Evolutionary conservation across 225 moss, liverwort and hornwort genomes (phyloP).

Genomic region (Polytrichum commune): DNA sequence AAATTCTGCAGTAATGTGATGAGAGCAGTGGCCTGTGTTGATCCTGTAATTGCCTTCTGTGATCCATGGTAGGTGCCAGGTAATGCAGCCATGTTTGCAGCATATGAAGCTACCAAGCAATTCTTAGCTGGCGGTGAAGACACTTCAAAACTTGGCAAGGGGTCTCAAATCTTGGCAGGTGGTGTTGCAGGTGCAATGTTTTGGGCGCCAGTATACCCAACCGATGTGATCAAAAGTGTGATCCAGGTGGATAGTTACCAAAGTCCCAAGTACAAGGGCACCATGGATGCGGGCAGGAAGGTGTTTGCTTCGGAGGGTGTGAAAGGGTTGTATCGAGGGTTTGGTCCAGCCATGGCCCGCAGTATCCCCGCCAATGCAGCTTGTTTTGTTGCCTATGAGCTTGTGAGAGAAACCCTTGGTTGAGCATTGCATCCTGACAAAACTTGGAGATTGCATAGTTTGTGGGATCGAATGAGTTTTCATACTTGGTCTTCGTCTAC

Average conservation of each 20-base stretch:
- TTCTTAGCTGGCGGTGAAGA: conserved; percentile 52
- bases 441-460: neutral
- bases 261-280: conserved; percentile 58
- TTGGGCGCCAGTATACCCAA: conserved; percentile 53
- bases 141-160: conserved; percentile 50
- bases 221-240: conserved; percentile 65
- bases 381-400: conserved; percentile 60
- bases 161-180: conserved; percentile 45
- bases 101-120: conserved; percentile 56
- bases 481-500: neutral
- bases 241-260: conserved; percentile 56
- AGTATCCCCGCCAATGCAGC: conserved; percentile 70
- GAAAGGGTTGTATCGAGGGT: conserved; percentile 60
- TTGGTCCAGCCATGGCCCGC: conserved; percentile 66
- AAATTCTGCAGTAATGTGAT: too few species aligned
- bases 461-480: conserved; percentile 1
- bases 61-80: conserved; percentile 29
- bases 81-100: conserved; percentile 57
- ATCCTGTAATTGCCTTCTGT: too few species aligned
- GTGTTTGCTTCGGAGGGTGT: conserved; percentile 53
- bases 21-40: too few species aligned
- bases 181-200: conserved; percentile 53
- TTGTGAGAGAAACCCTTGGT: conserved; percentile 36
- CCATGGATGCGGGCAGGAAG: conserved; percentile 50
- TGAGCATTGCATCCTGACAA: neutral